Conservation (phyloP, 2,329 filamentous ascomycete species). For the Fusarium sp. region DNA sequence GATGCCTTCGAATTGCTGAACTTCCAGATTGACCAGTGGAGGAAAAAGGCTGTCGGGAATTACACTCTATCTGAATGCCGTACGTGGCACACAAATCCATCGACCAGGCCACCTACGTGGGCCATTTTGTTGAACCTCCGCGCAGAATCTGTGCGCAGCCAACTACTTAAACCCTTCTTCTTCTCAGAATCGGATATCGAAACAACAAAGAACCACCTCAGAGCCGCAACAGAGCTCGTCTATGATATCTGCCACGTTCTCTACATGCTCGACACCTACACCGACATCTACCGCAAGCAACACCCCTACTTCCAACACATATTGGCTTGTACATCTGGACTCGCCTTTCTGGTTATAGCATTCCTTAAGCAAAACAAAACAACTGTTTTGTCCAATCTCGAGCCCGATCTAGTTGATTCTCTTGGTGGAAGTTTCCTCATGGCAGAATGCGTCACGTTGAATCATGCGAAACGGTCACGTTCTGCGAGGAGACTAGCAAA, state of each 20-base stretch:
- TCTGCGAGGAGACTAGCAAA: conserved; percentile 20
- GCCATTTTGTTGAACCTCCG: conserved; percentile 21
- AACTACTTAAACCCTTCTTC: conserved; percentile 23
- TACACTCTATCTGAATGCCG: conserved; percentile 10
- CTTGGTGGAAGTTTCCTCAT: conserved; percentile 23
- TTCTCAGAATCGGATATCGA: conserved; percentile 27
- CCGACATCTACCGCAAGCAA: conserved; percentile 24
- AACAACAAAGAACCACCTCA: conserved; percentile 20
- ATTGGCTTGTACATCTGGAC: conserved; percentile 14
- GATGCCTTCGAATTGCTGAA: conserved; percentile 44
- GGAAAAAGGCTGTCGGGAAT: conserved; percentile 35
- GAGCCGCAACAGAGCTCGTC: conserved; percentile 17
- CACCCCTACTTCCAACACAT: conserved; percentile 29
- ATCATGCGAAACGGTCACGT: conserved; percentile 13
- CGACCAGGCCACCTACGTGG: conserved; percentile 22
- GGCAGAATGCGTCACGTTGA: conserved; percentile 17
- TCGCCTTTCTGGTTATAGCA: conserved; percentile 22
- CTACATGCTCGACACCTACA: conserved; percentile 5
- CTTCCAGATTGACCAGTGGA: conserved; percentile 45
- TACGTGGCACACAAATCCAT: conserved; percentile 13
- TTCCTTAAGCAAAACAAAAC: conserved; percentile 29
- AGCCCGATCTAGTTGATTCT: conserved; percentile 15
- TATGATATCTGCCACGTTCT: conserved; percentile 26
- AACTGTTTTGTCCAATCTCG: conserved; percentile 10
- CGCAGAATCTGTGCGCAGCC: conserved; percentile 25